These are phyloP conservation scores for Aspergillus calidoustus DNA, from an alignment of 2,329 filamentous ascomycete genomes.

Conservation along the genomic window DNA sequence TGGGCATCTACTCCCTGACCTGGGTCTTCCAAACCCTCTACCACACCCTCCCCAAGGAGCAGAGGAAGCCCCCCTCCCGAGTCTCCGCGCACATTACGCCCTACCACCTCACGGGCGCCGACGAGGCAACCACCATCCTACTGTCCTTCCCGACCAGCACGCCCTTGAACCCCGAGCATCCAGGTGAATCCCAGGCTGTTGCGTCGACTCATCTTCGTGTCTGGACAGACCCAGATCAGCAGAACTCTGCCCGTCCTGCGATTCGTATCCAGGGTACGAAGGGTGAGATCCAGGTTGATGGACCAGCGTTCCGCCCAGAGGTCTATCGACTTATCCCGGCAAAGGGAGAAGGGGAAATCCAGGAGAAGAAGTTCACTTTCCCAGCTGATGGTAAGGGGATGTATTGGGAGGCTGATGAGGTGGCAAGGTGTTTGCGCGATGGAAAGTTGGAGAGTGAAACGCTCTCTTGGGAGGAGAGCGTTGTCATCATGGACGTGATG, in stretches of 20 bases:
- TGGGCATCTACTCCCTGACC: slow-evolving; percentile 86
- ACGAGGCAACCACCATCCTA: slow-evolving; percentile 79
- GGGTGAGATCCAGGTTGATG: slow-evolving; percentile 81
- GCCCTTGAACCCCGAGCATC: slow-evolving; percentile 45
- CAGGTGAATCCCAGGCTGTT: slow-evolving; percentile 68
- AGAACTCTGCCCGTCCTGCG: slow-evolving; percentile 64
- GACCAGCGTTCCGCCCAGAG: slow-evolving; percentile 71
- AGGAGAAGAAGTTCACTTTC: slow-evolving; percentile 46
- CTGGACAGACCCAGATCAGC: slow-evolving; percentile 64
- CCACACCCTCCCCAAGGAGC: slow-evolving; percentile 68
- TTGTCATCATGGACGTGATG: slow-evolving; percentile 84
- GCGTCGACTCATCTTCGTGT: slow-evolving; percentile 70
- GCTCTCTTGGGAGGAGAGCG: slow-evolving; percentile 74
- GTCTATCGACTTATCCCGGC: slow-evolving; percentile 67
- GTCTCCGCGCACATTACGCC: slow-evolving; percentile 73
- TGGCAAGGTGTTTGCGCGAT: slow-evolving; percentile 73
- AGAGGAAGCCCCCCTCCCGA: slow-evolving; percentile 67
- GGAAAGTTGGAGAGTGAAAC: slow-evolving; percentile 75
- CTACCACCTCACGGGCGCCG: slow-evolving; percentile 72
- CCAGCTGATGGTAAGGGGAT: slow-evolving; percentile 75
- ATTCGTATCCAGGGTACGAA: slow-evolving; percentile 80
- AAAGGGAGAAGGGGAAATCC: slow-evolving; percentile 51
- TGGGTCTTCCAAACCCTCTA: slow-evolving; percentile 93
- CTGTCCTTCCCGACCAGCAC: slow-evolving; percentile 70
- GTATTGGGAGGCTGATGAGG: slow-evolving; percentile 88